phyloP scores from a whole-genome alignment of 2,329 filamentous ascomycete genomes.

The Paecilomyces formosus region DNA sequence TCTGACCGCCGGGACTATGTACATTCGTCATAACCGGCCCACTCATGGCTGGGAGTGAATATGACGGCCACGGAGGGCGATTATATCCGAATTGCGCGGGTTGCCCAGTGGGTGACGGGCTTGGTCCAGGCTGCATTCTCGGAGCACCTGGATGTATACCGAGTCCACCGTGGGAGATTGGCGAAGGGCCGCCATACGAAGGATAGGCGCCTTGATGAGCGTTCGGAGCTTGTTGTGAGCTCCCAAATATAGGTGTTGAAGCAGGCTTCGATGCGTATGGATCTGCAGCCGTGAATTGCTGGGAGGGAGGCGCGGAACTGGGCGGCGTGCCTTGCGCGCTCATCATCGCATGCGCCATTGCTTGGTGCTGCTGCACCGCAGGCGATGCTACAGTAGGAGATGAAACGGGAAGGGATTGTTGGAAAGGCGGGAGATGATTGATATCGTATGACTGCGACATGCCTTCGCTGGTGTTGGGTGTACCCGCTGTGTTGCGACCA shows the following conservation, averaged over 20 bases:
- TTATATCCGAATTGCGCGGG: slow-evolving; percentile 26
- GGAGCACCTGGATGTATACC: slow-evolving; percentile 12
- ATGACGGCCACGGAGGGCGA: slow-evolving; percentile 42
- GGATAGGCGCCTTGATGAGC: slow-evolving; percentile 41
- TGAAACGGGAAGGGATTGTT: slow-evolving; percentile 50
- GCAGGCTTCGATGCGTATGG: slow-evolving; percentile 50
- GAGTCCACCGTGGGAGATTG: slow-evolving; percentile 35
- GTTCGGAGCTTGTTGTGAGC: slow-evolving; percentile 41
- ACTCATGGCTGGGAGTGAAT: slow-evolving; percentile 55
- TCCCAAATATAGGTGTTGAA: slow-evolving; percentile 38
- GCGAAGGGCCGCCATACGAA: slow-evolving; percentile 17
- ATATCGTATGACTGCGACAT: slow-evolving; percentile 63
- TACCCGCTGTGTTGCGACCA: slow-evolving; percentile 47
- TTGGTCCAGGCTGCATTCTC: slow-evolving; percentile 51
- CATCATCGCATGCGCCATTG: slow-evolving; percentile 40
- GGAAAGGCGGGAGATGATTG: slow-evolving; percentile 56
- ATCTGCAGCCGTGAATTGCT: slow-evolving; percentile 50
- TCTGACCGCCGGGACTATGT: slow-evolving; percentile 62
- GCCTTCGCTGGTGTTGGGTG: slow-evolving; percentile 54
- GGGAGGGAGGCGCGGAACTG: slow-evolving; percentile 35
- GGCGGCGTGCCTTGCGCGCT: slow-evolving; percentile 35
- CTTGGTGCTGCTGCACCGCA: slow-evolving; percentile 24
- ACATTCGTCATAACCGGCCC: slow-evolving; percentile 72
- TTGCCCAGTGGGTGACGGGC: slow-evolving; percentile 35
- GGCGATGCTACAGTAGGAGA: slow-evolving; percentile 33